phyloP scores from a whole-genome alignment of 2,329 filamentous ascomycete genomes.

The Apiospora phragmitis region DNA sequence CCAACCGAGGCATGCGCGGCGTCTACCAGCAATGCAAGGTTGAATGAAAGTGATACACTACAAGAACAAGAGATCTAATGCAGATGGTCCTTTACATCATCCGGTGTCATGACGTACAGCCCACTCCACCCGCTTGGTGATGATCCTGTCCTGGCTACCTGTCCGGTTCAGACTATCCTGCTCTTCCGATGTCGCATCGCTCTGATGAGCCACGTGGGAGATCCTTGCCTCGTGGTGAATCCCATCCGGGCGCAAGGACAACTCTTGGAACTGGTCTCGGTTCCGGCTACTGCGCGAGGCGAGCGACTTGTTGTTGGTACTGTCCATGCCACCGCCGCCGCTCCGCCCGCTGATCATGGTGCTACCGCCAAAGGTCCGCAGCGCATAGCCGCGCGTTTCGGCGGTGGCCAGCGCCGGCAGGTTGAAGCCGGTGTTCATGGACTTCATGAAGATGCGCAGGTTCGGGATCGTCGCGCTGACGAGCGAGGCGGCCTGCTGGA shows the following conservation, averaged over 20 bases:
- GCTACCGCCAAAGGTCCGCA: neutral
- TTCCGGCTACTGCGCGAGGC: neutral
- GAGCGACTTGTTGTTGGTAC: neutral
- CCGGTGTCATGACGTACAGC: neutral
- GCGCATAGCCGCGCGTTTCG: neutral
- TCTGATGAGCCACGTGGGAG: neutral
- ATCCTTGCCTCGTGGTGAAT: neutral
- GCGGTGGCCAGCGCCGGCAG: neutral
- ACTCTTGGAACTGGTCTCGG: neutral
- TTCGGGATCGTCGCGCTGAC: slow-evolving; percentile 25
- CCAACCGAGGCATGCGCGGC: no score
- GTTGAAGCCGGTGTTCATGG: slow-evolving; percentile 19
- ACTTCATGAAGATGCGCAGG: slow-evolving; percentile 23
- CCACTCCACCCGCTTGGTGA: slow-evolving; percentile 5
- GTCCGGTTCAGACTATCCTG: neutral
- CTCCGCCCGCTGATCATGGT: neutral
- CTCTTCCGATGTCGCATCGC: neutral
- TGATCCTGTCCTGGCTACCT: neutral
- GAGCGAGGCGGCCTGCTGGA: slow-evolving; percentile 24
- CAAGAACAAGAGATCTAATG: neutral
- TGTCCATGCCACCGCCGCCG: neutral
- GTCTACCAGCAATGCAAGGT: no score
- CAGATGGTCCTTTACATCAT: neutral
- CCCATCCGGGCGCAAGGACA: neutral
- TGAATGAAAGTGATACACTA: no score